Percentiles rank a stretch among this genome's conserved stretches.
These are phyloP conservation scores for Apiospora marii DNA, from an alignment of 2,329 filamentous ascomycete genomes.

Conservation along the genomic window DNA sequence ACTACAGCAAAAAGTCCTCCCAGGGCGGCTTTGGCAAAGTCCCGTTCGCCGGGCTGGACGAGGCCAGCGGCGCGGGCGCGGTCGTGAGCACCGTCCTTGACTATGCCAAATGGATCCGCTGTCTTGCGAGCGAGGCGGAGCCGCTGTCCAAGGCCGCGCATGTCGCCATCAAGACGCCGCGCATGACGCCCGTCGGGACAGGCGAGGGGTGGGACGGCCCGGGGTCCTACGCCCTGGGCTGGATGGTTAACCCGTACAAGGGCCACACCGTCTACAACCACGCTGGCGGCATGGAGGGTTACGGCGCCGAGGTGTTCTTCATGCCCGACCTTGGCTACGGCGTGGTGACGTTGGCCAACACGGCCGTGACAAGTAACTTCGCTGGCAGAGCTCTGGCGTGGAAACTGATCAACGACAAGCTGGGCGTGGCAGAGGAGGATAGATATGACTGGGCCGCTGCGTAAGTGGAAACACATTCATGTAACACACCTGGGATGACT, in stretches of 20 bases:
- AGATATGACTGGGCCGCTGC: conserved; percentile 46
- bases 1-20: conserved; percentile 33
- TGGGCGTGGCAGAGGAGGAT: conserved; percentile 44
- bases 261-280: conserved; percentile 53
- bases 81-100: conserved; percentile 57
- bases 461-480: conserved; percentile 37
- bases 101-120: conserved; percentile 60
- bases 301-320: conserved; percentile 52
- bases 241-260: conserved; percentile 45
- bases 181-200: conserved; percentile 37
- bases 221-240: conserved; percentile 50
- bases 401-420: conserved; percentile 50
- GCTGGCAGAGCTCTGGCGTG: conserved; percentile 45
- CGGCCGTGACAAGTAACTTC: conserved; percentile 47
- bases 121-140: conserved; percentile 49
- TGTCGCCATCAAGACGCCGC: conserved; percentile 43
- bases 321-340: conserved; percentile 54
- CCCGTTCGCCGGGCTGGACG: conserved; percentile 37
- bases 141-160: conserved; percentile 46
- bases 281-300: conserved; percentile 53
- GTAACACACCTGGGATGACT: neutral
- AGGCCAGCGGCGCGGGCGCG: conserved; percentile 51
- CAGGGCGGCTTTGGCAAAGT: conserved; percentile 35
- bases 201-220: conserved; percentile 41
- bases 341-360: conserved; percentile 54